phyloP scores from a whole-genome alignment of 768 basidiomycete species.

The Calocybe indica region DNA sequence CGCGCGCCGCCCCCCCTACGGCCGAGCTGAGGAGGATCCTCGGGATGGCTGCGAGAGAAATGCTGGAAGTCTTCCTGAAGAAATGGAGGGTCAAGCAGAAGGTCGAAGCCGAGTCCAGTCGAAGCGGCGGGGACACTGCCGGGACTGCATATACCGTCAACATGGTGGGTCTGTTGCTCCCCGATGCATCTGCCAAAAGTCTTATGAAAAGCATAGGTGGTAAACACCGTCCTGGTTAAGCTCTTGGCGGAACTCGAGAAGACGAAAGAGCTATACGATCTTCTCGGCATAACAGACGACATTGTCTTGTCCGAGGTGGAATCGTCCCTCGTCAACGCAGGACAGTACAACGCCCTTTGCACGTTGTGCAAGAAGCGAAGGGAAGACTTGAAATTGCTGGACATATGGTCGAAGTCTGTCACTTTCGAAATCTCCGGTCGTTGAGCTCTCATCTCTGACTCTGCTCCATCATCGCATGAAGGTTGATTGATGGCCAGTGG shows the following conservation, averaged over 20 bases:
- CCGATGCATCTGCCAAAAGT: not conserved
- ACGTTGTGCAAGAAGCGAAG: slow-evolving; percentile 53
- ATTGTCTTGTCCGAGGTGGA: slow-evolving; percentile 62
- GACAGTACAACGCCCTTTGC: slow-evolving; percentile 57
- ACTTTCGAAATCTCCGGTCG: not conserved
- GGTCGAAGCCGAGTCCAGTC: slow-evolving; percentile 21
- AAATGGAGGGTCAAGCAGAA: slow-evolving; percentile 49
- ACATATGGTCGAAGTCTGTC: slow-evolving; percentile 62
- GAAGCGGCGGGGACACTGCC: slow-evolving; percentile 5
- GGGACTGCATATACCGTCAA: slow-evolving; percentile 8
- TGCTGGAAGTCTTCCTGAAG: slow-evolving; percentile 66
- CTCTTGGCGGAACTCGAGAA: slow-evolving; percentile 60
- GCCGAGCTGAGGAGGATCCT: slow-evolving; percentile 63
- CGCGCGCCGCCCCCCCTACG: slow-evolving; percentile 62
- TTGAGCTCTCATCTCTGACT: not conserved
- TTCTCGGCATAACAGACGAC: slow-evolving; percentile 50
- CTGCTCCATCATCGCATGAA: slow-evolving; percentile 15
- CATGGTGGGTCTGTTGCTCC: not conserved
- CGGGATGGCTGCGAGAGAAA: slow-evolving; percentile 59
- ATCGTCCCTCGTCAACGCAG: slow-evolving; percentile 38
- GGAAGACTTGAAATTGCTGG: slow-evolving; percentile 56
- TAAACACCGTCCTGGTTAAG: slow-evolving; percentile 81
- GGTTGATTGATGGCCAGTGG: slow-evolving; percentile 63
- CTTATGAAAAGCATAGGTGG: slow-evolving; percentile 36
- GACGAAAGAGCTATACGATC: slow-evolving; percentile 51